Evolutionary conservation across 2,329 filamentous ascomycete genomes (phyloP).

Genomic region (Zelopaecilomyces penicillatus): DNA sequence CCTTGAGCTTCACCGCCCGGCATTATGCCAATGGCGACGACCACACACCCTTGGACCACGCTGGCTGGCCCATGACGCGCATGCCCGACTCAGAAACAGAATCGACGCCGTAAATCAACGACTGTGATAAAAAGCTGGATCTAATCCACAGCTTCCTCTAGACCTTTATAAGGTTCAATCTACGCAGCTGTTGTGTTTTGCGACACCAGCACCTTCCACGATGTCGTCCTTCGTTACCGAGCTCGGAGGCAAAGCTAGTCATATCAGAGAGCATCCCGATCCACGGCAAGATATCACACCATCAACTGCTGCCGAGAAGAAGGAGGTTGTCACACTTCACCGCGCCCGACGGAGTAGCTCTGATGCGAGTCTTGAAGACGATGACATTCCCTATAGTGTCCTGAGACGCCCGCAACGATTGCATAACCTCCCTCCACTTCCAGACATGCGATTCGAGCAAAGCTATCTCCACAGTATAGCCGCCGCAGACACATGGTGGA

Average conservation of each 20-base stretch:
- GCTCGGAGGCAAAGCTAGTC: slow-evolving; percentile 70
- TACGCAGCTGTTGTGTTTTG: neutral
- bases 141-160: neutral
- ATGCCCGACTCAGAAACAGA: too few relatives aligned
- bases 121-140: neutral
- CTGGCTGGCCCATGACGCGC: neutral
- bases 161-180: neutral
- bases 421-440: slow-evolving; percentile 54
- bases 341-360: slow-evolving; percentile 13
- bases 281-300: slow-evolving; percentile 63
- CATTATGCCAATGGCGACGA: slow-evolving; percentile 13
- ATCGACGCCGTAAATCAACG: neutral
- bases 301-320: slow-evolving; percentile 10
- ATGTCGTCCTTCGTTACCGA: slow-evolving; percentile 56
- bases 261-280: slow-evolving; percentile 66
- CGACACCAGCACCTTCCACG: slow-evolving; percentile 4
- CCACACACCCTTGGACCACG: neutral
- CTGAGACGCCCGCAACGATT: slow-evolving; percentile 44
- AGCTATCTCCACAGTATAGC: slow-evolving; percentile 90
- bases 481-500: slow-evolving; percentile 68
- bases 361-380: slow-evolving; percentile 31
- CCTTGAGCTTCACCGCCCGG: slow-evolving; percentile 19
- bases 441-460: slow-evolving; percentile 93
- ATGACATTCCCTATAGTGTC: slow-evolving; percentile 61
- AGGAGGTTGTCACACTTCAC: slow-evolving; percentile 6